phyloP scores from a whole-genome alignment of 805 yeast genomes.

The Suhomyces sp. region DNA sequence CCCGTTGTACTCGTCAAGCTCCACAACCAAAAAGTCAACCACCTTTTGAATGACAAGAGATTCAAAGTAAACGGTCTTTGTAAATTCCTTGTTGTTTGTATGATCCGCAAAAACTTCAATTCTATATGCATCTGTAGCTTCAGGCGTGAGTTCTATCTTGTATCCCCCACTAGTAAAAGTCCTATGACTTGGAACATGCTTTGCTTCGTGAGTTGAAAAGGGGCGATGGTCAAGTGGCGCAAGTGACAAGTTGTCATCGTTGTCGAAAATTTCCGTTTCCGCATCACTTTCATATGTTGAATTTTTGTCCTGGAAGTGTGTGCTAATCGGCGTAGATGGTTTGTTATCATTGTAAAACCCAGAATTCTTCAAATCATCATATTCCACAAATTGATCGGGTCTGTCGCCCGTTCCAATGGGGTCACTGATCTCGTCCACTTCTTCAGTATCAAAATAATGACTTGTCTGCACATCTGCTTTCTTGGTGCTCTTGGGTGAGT shows the following conservation, averaged over 20 bases:
- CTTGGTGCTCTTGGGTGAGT: conserved; percentile 2
- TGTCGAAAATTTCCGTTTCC: conserved; percentile 25
- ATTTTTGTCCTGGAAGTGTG: not conserved
- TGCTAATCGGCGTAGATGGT: conserved; percentile 4
- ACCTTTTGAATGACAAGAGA: not conserved
- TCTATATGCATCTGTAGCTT: not conserved
- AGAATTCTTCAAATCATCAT: conserved; percentile 4
- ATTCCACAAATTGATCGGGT: conserved; percentile 4
- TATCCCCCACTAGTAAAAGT: too few species aligned
- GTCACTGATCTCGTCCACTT: not conserved
- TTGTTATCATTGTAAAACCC: conserved; percentile 7
- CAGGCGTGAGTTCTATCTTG: not conserved
- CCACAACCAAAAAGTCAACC: not conserved
- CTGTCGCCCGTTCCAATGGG: too few species aligned
- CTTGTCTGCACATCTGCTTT: conserved; percentile 9
- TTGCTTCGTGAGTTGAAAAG: conserved; percentile 2
- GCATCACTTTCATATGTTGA: conserved; percentile 22
- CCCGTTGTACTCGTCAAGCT: not conserved
- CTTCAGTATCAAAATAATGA: conserved; percentile 8
- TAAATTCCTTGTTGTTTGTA: not conserved
- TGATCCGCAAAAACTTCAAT: not conserved
- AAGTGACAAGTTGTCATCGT: not conserved
- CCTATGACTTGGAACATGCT: not conserved
- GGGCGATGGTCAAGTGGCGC: conserved; percentile 2
- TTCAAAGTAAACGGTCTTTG: not conserved